Evolutionary conservation across 257 asterid genomes (phyloP).

Genomic region (Primulina tabacum): DNA sequence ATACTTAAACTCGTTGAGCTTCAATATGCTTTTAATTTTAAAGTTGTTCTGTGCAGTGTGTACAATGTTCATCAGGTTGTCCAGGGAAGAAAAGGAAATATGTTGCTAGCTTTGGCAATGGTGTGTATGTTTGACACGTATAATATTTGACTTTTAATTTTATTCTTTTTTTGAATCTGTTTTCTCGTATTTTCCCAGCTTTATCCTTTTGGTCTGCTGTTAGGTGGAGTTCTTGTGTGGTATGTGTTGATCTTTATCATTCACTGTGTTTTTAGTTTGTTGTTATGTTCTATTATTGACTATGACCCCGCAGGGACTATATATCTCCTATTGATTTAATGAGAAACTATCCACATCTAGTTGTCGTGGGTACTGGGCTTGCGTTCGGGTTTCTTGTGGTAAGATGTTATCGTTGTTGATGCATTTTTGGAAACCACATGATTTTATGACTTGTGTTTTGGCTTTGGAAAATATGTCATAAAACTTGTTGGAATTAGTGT

Average conservation of each 20-base stretch:
- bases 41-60: conserved; percentile 48
- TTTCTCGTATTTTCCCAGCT: conserved; percentile 47
- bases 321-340: conserved; percentile 63
- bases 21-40: conserved; percentile 15
- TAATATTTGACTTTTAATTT: conserved; percentile 7
- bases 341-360: conserved; percentile 52
- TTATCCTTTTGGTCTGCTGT: conserved; percentile 70
- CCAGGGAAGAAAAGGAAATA: conserved; percentile 74
- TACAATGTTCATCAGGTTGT: conserved; percentile 70
- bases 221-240: conserved; percentile 77
- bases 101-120: conserved; percentile 87
- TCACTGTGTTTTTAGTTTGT: conserved; percentile 12
- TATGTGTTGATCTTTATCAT: conserved; percentile 32
- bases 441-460: neutral
- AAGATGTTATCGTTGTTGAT: conserved; percentile 26
- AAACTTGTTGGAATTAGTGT: neutral
- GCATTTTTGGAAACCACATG: conserved; percentile 9
- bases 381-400: conserved; percentile 95
- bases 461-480: conserved; percentile 3
- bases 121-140: conserved; percentile 34
- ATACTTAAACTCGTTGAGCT: conserved; percentile 12
- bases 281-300: conserved; percentile 16
- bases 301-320: conserved; percentile 51
- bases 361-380: conserved; percentile 69
- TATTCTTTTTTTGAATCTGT: conserved; percentile 17